phyloP scores from a whole-genome alignment of 768 basidiomycete genomes.

The Boletus rubropictus region DNA sequence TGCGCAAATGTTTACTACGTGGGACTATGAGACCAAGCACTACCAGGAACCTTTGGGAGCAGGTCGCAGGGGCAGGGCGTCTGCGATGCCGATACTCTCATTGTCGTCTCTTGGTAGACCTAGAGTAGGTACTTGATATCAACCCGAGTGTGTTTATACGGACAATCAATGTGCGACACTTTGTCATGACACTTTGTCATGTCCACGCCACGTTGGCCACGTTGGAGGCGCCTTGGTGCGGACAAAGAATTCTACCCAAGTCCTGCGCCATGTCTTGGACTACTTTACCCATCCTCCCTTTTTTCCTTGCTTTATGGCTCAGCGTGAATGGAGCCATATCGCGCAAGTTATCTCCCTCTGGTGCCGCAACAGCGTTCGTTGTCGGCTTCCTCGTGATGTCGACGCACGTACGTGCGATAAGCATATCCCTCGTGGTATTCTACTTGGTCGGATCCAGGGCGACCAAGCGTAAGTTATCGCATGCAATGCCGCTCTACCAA shows the following conservation, averaged over 20 bases:
- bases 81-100: slow-evolving; percentile 16
- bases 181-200: too few relatives aligned
- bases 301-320: slow-evolving; percentile 47
- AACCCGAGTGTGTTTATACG: not conserved
- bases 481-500: not conserved
- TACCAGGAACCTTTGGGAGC: slow-evolving; percentile 34
- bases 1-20: slow-evolving; percentile 46
- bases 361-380: slow-evolving; percentile 69
- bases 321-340: slow-evolving; percentile 66
- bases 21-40: slow-evolving; percentile 44
- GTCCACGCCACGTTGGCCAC: too few relatives aligned
- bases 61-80: slow-evolving; percentile 25
- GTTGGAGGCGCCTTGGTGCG: too few relatives aligned
- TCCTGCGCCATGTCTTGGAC: slow-evolving; percentile 13
- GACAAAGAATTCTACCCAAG: not conserved
- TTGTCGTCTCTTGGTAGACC: slow-evolving; percentile 17
- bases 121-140: slow-evolving; percentile 17
- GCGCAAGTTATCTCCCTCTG: slow-evolving; percentile 69
- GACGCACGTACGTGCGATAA: slow-evolving; percentile 60
- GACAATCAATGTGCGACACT: too few relatives aligned
- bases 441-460: slow-evolving; percentile 78
- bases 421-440: slow-evolving; percentile 63
- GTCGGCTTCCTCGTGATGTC: slow-evolving; percentile 72
- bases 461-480: slow-evolving; percentile 59
- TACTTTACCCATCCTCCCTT: slow-evolving; percentile 37